phyloP scores from a whole-genome alignment of 2,329 filamentous ascomycete species.

The Xylariomycetidae sp. region DNA sequence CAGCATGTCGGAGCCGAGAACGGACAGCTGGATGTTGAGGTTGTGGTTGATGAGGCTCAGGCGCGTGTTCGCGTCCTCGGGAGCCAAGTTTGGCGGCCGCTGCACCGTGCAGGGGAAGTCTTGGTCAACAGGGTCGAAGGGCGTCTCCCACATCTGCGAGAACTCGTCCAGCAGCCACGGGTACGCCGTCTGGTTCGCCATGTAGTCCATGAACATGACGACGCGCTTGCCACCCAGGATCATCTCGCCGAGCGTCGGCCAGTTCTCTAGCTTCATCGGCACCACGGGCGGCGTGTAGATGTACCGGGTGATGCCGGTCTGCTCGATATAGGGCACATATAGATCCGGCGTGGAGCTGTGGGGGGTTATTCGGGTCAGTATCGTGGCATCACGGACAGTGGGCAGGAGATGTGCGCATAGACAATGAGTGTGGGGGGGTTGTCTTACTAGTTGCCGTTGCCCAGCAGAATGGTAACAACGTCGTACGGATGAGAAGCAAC shows the following conservation, averaged over 20 bases:
- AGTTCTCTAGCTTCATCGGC: conserved; percentile 67
- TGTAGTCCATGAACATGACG: conserved; percentile 79
- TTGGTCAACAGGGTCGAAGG: conserved; percentile 63
- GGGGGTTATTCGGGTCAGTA: conserved; percentile 7
- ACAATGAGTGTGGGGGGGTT: too few relatives aligned
- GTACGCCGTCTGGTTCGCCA: conserved; percentile 68
- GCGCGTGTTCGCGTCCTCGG: conserved; percentile 48
- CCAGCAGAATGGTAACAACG: conserved; percentile 79
- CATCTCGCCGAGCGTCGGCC: conserved; percentile 77
- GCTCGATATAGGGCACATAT: conserved; percentile 63
- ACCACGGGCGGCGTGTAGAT: conserved; percentile 66
- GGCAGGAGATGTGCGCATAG: too few relatives aligned
- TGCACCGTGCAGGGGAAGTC: conserved; percentile 73
- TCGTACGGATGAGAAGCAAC: conserved; percentile 74
- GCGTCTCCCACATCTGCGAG: conserved; percentile 83
- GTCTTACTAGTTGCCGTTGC: conserved; percentile 64
- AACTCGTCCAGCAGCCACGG: conserved; percentile 89
- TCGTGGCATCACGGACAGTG: too few relatives aligned
- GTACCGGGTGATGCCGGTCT: conserved; percentile 65
- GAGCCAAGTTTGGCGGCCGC: conserved; percentile 62
- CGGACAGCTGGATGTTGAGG: conserved; percentile 68
- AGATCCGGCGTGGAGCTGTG: conserved; percentile 45
- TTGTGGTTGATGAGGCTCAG: conserved; percentile 90
- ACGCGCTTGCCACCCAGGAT: conserved; percentile 66
- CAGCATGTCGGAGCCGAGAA: conserved; percentile 58